phyloP scores from a whole-genome alignment of 192 early-diverging fungal species.

The Coemansia sp. region DNA sequence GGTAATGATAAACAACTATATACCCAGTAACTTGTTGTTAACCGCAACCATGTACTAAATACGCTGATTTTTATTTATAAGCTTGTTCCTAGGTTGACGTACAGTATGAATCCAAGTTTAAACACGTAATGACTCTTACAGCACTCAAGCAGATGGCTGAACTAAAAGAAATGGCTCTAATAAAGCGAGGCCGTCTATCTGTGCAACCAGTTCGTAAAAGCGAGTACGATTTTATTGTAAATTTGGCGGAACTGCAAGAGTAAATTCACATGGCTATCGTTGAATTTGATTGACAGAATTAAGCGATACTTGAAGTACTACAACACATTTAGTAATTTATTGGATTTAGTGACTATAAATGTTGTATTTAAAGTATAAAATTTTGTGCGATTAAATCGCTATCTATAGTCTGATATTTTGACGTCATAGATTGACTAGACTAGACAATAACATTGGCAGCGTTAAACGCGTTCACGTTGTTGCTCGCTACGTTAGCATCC shows the following conservation, averaged over 20 bases:
- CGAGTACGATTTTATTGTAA: conserved; percentile 69
- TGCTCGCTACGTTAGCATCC: conserved; percentile 1
- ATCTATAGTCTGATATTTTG: no score
- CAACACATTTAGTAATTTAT: no score
- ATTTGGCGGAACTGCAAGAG: conserved; percentile 10
- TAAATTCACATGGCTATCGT: conserved; percentile 15
- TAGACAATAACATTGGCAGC: conserved; percentile 1
- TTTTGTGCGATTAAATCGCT: no score
- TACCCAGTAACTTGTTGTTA: neutral
- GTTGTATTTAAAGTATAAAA: no score
- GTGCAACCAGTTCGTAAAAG: conserved; percentile 66
- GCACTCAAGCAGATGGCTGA: conserved; percentile 59
- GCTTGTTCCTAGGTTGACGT: conserved; percentile 60
- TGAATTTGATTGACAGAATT: neutral
- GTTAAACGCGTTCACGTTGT: conserved; percentile 4
- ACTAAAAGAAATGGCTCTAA: conserved; percentile 64
- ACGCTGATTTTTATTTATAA: neutral
- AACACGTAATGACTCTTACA: conserved; percentile 60
- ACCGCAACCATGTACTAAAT: neutral
- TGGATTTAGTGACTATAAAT: no score
- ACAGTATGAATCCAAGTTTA: conserved; percentile 66
- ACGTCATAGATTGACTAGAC: neutral
- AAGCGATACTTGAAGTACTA: neutral
- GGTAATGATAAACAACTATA: neutral
- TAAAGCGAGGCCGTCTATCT: conserved; percentile 70